Evolutionary conservation across 768 basidiomycete species (phyloP).

Genomic region (Pisolithus albus): DNA sequence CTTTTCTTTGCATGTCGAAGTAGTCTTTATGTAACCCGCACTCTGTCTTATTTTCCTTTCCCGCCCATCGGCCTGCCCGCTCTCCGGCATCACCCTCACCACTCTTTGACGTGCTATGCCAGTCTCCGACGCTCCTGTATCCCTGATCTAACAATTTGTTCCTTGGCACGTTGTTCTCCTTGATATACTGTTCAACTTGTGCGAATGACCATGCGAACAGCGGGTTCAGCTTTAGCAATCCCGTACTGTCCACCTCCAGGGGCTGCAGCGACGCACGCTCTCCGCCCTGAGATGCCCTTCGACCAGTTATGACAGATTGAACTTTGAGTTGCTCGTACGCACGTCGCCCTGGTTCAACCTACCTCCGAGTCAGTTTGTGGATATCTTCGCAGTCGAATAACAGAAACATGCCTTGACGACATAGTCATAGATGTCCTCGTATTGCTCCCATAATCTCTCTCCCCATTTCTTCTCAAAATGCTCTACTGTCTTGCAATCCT

Average conservation of each 20-base stretch:
- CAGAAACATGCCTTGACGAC: conserved; percentile 67
- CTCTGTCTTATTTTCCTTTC: conserved; percentile 79
- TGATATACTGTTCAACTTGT: conserved; percentile 80
- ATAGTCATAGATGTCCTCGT: conserved; percentile 87
- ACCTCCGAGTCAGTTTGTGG: background rate
- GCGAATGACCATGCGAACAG: conserved; percentile 83
- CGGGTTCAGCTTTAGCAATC: conserved; percentile 91
- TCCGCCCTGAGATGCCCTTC: conserved; percentile 90
- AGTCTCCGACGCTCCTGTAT: conserved; percentile 94
- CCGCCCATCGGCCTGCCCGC: conserved; percentile 88
- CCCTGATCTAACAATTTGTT: conserved; percentile 87
- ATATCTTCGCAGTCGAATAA: background rate
- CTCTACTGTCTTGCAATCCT: conserved; percentile 52
- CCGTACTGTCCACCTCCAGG: conserved; percentile 85
- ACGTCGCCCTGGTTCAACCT: conserved; percentile 91
- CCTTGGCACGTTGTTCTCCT: conserved; percentile 73
- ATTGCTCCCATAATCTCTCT: conserved; percentile 75
- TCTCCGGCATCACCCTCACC: conserved; percentile 66
- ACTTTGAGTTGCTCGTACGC: conserved; percentile 79
- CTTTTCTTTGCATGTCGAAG: conserved; percentile 62
- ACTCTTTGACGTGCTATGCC: conserved; percentile 85
- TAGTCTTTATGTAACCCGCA: conserved; percentile 94
- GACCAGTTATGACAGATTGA: conserved; percentile 88
- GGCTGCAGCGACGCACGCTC: conserved; percentile 77
- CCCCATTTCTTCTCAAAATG: conserved; percentile 83